Base-by-base conservation (phyloP, 2,329 filamentous ascomycete species). In the Emydomyces testavorans region DNA sequence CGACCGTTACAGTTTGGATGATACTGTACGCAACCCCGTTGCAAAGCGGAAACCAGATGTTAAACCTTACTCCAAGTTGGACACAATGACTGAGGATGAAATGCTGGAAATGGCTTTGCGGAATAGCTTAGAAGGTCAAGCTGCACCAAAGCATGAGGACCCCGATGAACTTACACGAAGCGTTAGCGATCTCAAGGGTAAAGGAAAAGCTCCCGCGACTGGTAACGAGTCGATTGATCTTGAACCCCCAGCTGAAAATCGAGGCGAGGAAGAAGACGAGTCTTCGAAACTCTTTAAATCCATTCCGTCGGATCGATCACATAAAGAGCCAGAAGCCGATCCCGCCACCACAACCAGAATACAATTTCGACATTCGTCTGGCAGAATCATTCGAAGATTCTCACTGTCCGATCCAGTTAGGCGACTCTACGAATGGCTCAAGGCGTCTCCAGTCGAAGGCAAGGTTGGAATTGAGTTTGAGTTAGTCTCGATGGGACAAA, bases 371-470 rank as follows among this genome's bases (percentile, higher is more conserved):
- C 85, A 94, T 58, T 80, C 89, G 0, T 82, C 78, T 8, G 88
- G 88, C 1, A 80, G 90, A 15, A 77, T 94, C 7, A 89, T 98
- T 50, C 82, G 88, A 24, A 79, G 86, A n/a, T 98, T 98, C 66
- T 71, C 73, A 7, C 66, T 89, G 2, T 65, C 77, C 11, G 92
- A 98, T 50, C 72, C 77, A 1, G 88, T 98, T 10, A 76, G 79
- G 48, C 79, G 85, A 10, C 80, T 98, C 38, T 98, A 90, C 65
- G 92, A 98, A 69, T 98, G 89, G 87, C 79, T 98, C 54, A 98
- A 96, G 70, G 83, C 89, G 0, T 80, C 83, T 51, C 85, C 88
- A 1, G 66, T 94, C 41, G 83, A 89, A 55, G 87, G 83, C 57
- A 90, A 87, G 65, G 76, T 78, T 24, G 85, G 83, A 0, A 66